Base-by-base conservation (phyloP, 495 filamentous ascomycete genomes). In the Viridothelium virens region DNA sequence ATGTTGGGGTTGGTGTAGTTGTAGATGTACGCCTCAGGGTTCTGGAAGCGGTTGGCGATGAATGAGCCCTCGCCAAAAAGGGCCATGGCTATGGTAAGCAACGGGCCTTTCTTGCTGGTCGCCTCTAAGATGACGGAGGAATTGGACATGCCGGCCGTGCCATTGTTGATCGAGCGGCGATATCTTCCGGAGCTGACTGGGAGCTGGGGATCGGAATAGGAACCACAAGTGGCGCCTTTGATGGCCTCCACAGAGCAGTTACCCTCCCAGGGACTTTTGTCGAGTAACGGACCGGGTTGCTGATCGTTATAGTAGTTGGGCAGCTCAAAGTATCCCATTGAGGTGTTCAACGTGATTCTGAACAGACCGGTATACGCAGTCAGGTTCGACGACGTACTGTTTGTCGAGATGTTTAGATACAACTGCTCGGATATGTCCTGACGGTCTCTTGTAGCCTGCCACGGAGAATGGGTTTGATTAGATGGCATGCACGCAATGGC, bases 241-340 rank as follows among this genome's bases (percentile, higher is more conserved):
- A 12, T 53, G 16, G 3, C 7, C 5, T 25, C 3, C 9, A 12
- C 18, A 9, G n/a, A 53, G 47, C 9, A 25, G 9, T 3, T 53
- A 12, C 7, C 3, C 9, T 3, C n/a, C 16, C 47, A 53, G 3
- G 47, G 47, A 44, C 69, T 68, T 3, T 63, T 66, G 0, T 65
- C 67, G 1, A 75, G 56, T 38, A 78, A 56, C 6, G 66, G 56
- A 0, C 76, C 75, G 0, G 71, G 53, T 25, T 38, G 63, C 16
- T 65, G 48, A 11, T 65, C 66, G 46, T 77, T 78, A 44, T 68
- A 63, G 64, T 74, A 72, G 41, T 71, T 76, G 2, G 76, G 76
- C 3, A 77, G 62, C 67, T 77, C 75, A 62, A 78, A 78, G 46
- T 73, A 77, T 2, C 74, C 76, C 4, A 71, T 67, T 5, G 72